Base-by-base conservation (phyloP, 2,329 filamentous ascomycete genomes). In the Metarhizium album region DNA sequence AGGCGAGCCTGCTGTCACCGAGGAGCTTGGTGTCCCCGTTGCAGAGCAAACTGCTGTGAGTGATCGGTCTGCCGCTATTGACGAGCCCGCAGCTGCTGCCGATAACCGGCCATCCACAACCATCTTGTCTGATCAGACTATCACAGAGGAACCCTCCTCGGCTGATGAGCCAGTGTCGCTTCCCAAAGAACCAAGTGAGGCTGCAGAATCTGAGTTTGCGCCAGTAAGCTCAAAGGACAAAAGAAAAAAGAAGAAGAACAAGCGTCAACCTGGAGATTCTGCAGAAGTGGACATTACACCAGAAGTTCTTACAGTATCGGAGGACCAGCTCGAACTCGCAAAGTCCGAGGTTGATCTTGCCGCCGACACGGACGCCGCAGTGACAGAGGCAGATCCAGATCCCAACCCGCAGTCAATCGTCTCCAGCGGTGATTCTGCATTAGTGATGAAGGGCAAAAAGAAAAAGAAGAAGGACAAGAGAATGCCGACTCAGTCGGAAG, bases 401-500 rank as follows among this genome's bases (percentile, higher is more conserved):
- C 37, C 31, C 33, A 18, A 27, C 14, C 14, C 18, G 18, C 31
- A 47, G 4, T 22, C 47, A 16, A 29, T 45, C 14, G 22, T n/a
- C 16, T 46, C 27, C 46, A 37, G 45, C 45, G 31, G 27, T 38
- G 37, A 35, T 16, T 48, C 27, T 38, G 23, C 49, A n/a, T 13
- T 38, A 22, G 37, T 43, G 18, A 33, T 29, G 24, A 47, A 47
- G 11, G 48, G 42, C 14, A 49, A 50, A 40, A 53, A 55, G 31
- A 55, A 57, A n/a, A 40, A 24, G 20, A 54, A 52, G 20, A 54
- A 52, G 38, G 37, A 52, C 27, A 29, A 29, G 27, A 29, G 11
- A 13, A 60, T 60, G 48, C 54, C 57, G 1, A 55, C 56, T 9
- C 53, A 57, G 9, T 58, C 51, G 43, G 57, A 60, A 9, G 48